Base-by-base conservation (phyloP, 2,329 filamentous ascomycete species). In the Ambrosiella cleistominuta region DNA sequence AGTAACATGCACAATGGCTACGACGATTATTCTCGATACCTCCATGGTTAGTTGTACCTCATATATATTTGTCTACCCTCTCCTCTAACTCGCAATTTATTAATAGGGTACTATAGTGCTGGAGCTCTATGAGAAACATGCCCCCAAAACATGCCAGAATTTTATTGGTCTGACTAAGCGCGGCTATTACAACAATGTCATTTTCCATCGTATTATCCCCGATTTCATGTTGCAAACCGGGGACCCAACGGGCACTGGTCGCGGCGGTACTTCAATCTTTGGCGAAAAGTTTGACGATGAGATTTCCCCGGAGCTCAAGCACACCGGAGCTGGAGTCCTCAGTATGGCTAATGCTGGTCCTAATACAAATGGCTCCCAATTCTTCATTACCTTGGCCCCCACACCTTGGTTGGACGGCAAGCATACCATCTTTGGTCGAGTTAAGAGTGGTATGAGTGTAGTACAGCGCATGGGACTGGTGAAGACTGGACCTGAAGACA, bases 381-480 rank as follows among this genome's bases (percentile, higher is more conserved):
- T 97, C 71, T 97, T 97, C 68, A 82, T 98, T 64, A 97, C 93
- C 0, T 76, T 97, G 39, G 91, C 89, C 7, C 91, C 91, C 3
- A 91, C 93, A 13, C 93, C 93, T 0, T 97, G 91, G 91, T 72
- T 98, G 61, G 93, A 98, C 70, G 89, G 90, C 19, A 96, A 95
- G 70, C 91, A 98, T 69, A 95, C 90, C 9, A 94, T 98, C 64
- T 98, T 98, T 68, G 93, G 93, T 0, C 75, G 91, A 57, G 89
- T 98, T 44, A 90, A 86, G 73, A 79, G 72, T 57, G 93, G 93
- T 0, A 81, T 97, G 78, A 75, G 78, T 59, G 76, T 91, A n/a
- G 82, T 97, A 36, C 83, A 88, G 74, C 78, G 88, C 63, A 86
- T 98, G 80, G 93, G 90, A 0, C 68, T 93, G 60, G 88, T 95